Percentiles rank a stretch among this genome's conserved stretches.
These are phyloP conservation scores for Hypoxylon intermedium DNA, from an alignment of 495 filamentous ascomycete species.

Conservation along the genomic window DNA sequence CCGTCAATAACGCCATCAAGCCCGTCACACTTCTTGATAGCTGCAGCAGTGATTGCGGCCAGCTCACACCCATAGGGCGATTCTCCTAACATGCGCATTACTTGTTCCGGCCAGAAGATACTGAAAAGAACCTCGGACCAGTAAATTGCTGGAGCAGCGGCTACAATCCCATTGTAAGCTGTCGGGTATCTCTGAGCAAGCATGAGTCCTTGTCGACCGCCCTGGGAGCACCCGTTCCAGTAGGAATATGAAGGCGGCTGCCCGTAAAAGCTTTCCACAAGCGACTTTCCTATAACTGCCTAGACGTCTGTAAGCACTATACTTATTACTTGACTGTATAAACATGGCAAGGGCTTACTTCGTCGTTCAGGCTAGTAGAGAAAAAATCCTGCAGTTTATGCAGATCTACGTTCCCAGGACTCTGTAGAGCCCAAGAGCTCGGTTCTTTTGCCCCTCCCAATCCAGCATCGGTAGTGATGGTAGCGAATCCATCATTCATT, in stretches of 20 bases:
- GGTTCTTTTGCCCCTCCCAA: constrained; percentile 16
- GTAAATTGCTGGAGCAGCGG: constrained; percentile 41
- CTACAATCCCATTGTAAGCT: constrained; percentile 46
- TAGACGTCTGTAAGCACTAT: not conserved
- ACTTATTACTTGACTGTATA: not conserved
- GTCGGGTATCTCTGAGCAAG: constrained; percentile 47
- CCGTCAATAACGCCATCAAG: constrained; percentile 44
- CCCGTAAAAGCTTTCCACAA: constrained; percentile 43
- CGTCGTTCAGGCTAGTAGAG: constrained; percentile 38
- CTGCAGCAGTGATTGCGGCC: constrained; percentile 35
- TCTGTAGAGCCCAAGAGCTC: constrained; percentile 49
- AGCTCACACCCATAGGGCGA: constrained; percentile 38
- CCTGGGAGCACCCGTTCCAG: constrained; percentile 47
- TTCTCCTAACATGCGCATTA: constrained; percentile 28
- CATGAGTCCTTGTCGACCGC: constrained; percentile 47
- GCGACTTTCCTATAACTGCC: constrained; percentile 30
- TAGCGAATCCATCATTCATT: constrained; percentile 47
- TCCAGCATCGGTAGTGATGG: constrained; percentile 53
- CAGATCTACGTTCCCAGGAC: constrained; percentile 52
- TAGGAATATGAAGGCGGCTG: constrained; percentile 43
- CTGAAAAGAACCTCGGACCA: constrained; percentile 27
- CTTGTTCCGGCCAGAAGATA: constrained; percentile 21
- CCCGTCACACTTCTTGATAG: constrained; percentile 42
- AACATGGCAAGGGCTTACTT: constrained; percentile 15
- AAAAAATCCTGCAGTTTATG: constrained; percentile 50